phyloP scores from a whole-genome alignment of 352 stramenopile species.

The Elongisporangium anandrum region DNA sequence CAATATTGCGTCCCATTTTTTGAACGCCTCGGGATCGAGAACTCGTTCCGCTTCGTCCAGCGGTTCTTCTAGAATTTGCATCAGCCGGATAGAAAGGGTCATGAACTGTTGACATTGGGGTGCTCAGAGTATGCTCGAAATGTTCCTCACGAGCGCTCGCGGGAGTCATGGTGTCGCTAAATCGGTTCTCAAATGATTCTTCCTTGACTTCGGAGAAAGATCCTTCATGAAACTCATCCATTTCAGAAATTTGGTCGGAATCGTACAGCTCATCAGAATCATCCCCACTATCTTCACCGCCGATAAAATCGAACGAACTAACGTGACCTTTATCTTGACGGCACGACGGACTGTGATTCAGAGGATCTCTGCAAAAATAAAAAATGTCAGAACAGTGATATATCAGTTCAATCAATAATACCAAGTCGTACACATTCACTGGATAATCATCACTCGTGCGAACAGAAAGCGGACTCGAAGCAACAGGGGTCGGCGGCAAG shows the following conservation, averaged over 20 bases:
- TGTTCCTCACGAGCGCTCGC: constrained; percentile 4
- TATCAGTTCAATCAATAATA: background rate
- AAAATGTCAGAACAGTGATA: constrained; percentile 2
- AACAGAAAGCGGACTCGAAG: constrained; percentile 30
- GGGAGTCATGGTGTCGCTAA: background rate
- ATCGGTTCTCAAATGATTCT: constrained; percentile 4
- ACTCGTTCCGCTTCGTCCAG: constrained; percentile 13
- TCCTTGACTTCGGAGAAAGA: constrained; percentile 24
- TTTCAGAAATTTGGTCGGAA: constrained; percentile 66
- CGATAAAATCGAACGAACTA: constrained; percentile 80
- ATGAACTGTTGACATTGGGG: constrained; percentile 2
- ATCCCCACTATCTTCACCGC: constrained; percentile 77
- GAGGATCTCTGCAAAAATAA: constrained; percentile 33
- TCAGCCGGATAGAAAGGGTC: constrained; percentile 18
- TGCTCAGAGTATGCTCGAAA: background rate
- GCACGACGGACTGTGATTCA: constrained; percentile 77
- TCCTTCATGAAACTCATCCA: constrained; percentile 51
- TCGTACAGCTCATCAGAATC: constrained; percentile 74
- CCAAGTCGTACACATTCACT: constrained; percentile 23
- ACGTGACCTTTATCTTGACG: constrained; percentile 38
- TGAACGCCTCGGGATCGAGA: constrained; percentile 49
- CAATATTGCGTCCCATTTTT: constrained; percentile 76
- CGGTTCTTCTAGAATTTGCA: constrained; percentile 1
- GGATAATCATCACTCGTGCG: constrained; percentile 40
- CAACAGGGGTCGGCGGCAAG: constrained; percentile 27